Evolutionary conservation across 495 filamentous ascomycete species (phyloP).

Genomic region (Cryomyces antarcticus): DNA sequence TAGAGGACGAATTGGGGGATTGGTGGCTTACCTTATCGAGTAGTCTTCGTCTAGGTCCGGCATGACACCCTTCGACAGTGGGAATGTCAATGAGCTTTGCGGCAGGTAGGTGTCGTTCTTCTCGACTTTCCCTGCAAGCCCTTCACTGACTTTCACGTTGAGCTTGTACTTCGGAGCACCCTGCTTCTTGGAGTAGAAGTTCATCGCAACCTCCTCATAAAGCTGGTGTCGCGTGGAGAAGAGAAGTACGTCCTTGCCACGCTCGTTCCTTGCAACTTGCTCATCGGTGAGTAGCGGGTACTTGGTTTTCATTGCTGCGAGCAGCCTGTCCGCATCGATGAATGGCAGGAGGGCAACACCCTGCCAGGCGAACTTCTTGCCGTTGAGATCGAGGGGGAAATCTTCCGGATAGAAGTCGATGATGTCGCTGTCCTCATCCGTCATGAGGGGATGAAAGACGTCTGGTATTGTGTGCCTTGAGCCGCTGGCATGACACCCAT

Average conservation of each 20-base stretch:
- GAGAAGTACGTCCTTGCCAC: slow-evolving; percentile 62
- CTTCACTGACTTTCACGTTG: slow-evolving; percentile 51
- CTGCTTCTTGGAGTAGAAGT: slow-evolving; percentile 83
- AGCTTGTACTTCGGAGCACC: slow-evolving; percentile 42
- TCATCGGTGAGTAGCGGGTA: slow-evolving; percentile 62
- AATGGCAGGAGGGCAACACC: slow-evolving; percentile 86
- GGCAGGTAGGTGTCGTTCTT: slow-evolving; percentile 68
- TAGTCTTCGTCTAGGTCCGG: slow-evolving; percentile 64
- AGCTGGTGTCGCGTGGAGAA: slow-evolving; percentile 65
- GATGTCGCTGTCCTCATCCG: slow-evolving; percentile 65
- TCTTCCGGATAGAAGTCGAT: slow-evolving; percentile 95
- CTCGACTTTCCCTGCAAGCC: slow-evolving; percentile 58
- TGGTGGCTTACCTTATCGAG: slow-evolving; percentile 47
- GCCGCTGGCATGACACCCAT: slow-evolving; percentile 94
- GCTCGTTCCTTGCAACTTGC: slow-evolving; percentile 56
- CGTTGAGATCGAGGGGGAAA: slow-evolving; percentile 83
- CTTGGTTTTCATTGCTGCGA: slow-evolving; percentile 64
- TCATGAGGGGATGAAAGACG: slow-evolving; percentile 78
- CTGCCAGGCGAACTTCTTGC: slow-evolving; percentile 98
- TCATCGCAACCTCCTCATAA: slow-evolving; percentile 58
- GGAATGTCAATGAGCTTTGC: slow-evolving; percentile 41
- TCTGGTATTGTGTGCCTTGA: slow-evolving; percentile 80
- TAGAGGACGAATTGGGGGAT: neutral
- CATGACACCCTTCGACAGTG: slow-evolving; percentile 44
- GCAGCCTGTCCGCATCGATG: slow-evolving; percentile 76